Evolutionary conservation across 1,284 basidiomycete genomes (phyloP), one percentile per base, ranked within the genome.

Genomic region (Ustilago crameri): DNA sequence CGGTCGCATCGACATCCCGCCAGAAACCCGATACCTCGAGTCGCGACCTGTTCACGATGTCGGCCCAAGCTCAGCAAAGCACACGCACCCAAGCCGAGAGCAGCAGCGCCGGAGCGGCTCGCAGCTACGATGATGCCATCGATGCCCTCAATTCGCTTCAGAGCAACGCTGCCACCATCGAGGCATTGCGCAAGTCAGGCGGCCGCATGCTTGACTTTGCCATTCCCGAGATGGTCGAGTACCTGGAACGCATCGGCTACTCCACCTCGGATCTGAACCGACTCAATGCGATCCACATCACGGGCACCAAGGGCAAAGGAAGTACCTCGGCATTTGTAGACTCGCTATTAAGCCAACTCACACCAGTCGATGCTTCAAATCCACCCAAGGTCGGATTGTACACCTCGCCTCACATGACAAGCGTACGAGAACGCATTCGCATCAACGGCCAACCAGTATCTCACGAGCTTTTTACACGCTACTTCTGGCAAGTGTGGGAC

Each of bases 291-390:
- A 88, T 98, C 32, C 96, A 99, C 85, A 90, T 99, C 79, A 95
- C 96, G 14, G 96, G 96, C 3, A 99, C 96, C 5, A 99, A 99
- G 85, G 96, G 96, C 44, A 99, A 99, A 84, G 96, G 96, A 3
- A 98, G 94, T 3, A 96, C 96, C 0, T 93, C 92, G 59, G 95
- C 96, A 2, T 98, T 98, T 78, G 81, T 80, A 37, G 81, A 81
- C 35, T 79, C 81, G 17, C 61, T 85, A 17, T 53, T 83, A 1
- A 75, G 67, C 7, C 54, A 72, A 22, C 63, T 74, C 48, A 55
- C 67, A 2, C 52, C 53, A 2, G 58, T 81, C 5, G 45, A 74
- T 3, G 75, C 70, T 0, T 12, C 51, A 3, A 44, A 62, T 78
- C 51, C 38, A 15, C 34, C 49, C 2, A 75, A 75, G 20, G 67